A percentile compares a stretch with the other conserved stretches of the same genome.
Evolutionary conservation across 2,329 filamentous ascomycete species (phyloP).

Genomic region (Pseudogymnoascus sp.): DNA sequence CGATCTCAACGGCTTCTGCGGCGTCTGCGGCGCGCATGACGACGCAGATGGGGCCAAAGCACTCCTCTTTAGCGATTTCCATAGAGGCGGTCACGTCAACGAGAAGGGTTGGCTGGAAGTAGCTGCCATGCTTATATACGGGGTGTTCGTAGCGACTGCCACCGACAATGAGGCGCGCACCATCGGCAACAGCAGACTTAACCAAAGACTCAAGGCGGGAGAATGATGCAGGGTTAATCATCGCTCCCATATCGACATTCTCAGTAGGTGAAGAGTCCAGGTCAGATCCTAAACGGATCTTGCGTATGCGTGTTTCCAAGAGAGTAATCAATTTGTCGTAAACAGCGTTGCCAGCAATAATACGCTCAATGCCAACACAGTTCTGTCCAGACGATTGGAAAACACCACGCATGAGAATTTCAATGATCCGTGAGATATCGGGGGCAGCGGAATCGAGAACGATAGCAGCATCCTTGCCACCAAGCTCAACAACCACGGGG

Average conservation of each 20-base stretch:
- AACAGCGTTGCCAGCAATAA: constrained; percentile 69
- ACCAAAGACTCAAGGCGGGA: constrained; percentile 69
- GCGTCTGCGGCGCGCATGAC: constrained; percentile 65
- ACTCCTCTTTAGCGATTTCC: constrained; percentile 81
- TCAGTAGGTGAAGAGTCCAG: constrained; percentile 40
- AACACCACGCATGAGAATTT: constrained; percentile 81
- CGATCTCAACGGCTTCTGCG: constrained; percentile 61
- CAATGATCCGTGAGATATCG: constrained; percentile 64
- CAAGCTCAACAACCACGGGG: constrained; percentile 82
- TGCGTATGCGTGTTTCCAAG: constrained; percentile 65
- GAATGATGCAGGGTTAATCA: constrained; percentile 76
- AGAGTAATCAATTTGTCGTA: constrained; percentile 66
- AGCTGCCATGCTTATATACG: constrained; percentile 69
- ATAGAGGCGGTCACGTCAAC: constrained; percentile 82
- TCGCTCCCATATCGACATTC: constrained; percentile 75
- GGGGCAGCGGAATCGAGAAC: constrained; percentile 64
- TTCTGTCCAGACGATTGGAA: constrained; percentile 97
- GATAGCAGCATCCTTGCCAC: constrained; percentile 89
- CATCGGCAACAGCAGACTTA: constrained; percentile 64
- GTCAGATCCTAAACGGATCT: constrained; percentile 67
- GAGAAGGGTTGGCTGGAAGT: constrained; percentile 85
- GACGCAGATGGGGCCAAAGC: constrained; percentile 86
- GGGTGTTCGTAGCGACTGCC: constrained; percentile 68
- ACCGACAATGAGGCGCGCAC: constrained; percentile 74
- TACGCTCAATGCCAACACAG: constrained; percentile 92